phyloP scores from a whole-genome alignment of 2,329 filamentous ascomycete genomes.

The Colletotrichum costaricense region DNA sequence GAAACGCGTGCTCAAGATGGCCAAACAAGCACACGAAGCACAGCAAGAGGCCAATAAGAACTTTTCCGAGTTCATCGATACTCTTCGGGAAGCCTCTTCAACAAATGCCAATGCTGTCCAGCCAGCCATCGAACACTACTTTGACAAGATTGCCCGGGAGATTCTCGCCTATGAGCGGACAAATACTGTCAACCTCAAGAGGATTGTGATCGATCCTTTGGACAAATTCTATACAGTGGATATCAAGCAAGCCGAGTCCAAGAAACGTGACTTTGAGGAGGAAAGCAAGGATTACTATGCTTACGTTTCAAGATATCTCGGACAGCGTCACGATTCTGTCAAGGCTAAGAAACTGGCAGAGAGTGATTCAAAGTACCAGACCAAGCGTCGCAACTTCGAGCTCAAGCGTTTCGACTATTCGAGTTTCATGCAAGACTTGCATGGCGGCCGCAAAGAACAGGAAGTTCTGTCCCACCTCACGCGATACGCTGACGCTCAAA shows the following conservation, averaged over 20 bases:
- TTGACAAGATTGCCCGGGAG: constrained; percentile 94
- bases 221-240: constrained; percentile 92
- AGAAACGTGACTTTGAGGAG: constrained; percentile 98
- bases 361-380: constrained; percentile 96
- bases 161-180: constrained; percentile 88
- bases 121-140: constrained; percentile 96
- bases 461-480: constrained; percentile 95
- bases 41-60: constrained; percentile 89
- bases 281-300: constrained; percentile 99
- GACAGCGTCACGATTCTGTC: constrained; percentile 92
- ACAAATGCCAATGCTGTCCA: constrained; percentile 98
- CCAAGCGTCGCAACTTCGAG: constrained; percentile 93
- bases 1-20: constrained; percentile 94
- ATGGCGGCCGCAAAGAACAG: constrained; percentile 97
- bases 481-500: constrained; percentile 91
- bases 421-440: constrained; percentile 99
- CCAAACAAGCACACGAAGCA: constrained; percentile 86
- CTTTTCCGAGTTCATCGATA: constrained; percentile 83
- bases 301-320: constrained; percentile 95
- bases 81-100: constrained; percentile 85
- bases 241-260: constrained; percentile 96
- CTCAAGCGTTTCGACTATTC: constrained; percentile 98
- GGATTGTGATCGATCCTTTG: constrained; percentile 93
- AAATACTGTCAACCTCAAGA: constrained; percentile 87
- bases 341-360: constrained; percentile 98